phyloP scores from a whole-genome alignment of 306 rosid species.

The Biancaea sappan region DNA sequence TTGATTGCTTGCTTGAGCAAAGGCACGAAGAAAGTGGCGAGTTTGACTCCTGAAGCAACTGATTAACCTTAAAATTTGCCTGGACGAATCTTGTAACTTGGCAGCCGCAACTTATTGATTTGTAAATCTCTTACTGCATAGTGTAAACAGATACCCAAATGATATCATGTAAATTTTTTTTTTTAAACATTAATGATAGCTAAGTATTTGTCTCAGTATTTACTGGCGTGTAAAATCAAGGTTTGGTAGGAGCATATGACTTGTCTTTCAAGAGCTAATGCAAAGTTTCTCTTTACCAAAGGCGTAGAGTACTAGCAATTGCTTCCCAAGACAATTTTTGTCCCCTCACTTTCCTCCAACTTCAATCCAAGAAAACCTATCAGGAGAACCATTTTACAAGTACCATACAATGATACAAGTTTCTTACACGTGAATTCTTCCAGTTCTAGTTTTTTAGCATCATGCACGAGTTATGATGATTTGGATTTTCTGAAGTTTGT shows the following conservation, averaged over 20 bases:
- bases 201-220: not conserved
- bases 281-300: too few relatives aligned
- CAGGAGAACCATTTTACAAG: too few relatives aligned
- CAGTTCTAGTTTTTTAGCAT: too few relatives aligned
- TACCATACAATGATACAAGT: too few relatives aligned
- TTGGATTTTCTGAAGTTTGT: too few relatives aligned
- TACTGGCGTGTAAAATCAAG: not conserved
- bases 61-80: conserved; percentile 34
- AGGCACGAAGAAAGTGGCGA: conserved; percentile 37
- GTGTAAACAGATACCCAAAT: conserved; percentile 40
- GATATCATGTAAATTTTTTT: conserved; percentile 34
- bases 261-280: not conserved
- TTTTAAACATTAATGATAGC: conserved; percentile 35
- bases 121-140: conserved; percentile 36
- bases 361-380: conserved; percentile 43
- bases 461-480: too few relatives aligned
- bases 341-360: conserved; percentile 28
- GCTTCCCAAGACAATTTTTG: not conserved
- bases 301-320: too few relatives aligned
- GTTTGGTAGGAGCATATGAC: not conserved
- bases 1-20: conserved; percentile 7
- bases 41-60: conserved; percentile 36
- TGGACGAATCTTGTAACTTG: conserved; percentile 27
- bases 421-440: too few relatives aligned
- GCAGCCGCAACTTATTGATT: conserved; percentile 25